Evolutionary conservation across 805 yeast genomes (phyloP), one percentile per base, ranked within the genome.

Genomic region (Yueomyces sinensis): DNA sequence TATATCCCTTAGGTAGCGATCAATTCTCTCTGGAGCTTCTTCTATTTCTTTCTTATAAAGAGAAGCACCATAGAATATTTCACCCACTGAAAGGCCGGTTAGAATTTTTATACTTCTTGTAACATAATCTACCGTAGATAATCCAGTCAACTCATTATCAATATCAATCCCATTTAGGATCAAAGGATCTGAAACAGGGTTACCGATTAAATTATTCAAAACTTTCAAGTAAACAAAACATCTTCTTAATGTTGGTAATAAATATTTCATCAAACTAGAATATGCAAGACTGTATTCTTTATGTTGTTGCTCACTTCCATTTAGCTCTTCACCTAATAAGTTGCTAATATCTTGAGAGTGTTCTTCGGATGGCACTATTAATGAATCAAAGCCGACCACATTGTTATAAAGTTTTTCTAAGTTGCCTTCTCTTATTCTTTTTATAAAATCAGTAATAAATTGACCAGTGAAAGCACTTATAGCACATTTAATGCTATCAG

Each of bases 191-290:
- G 47, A 46, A 5, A 48, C 54, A 16, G 45, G 35, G 13, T 50
- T 44, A 24, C 50, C 47, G 23, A 58, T 39, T 6, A 55, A 39
- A 6, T 46, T 42, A 30, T 52, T 51, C 31, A 63, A 40, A n/a
- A 50, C 51, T 30, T 46, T 49, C 17, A 58, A 32, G 38, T 62
- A 55, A 5, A 55, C 50, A 32, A 52, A 31, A 33, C 52, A 57
- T 30, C 58, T 50, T 33, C 58, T 45, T 28, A 52, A 32, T 1
- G 52, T 45, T 3, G 53, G 56, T 14, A 49, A 38, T 13, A 52
- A 25, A 29, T 45, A 47, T 29, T 37, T 48, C 28, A 49, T 27
- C 11, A 49, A 25, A 32, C 40, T 40, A 1, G 52, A 42, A 33
- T 46, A 51, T 5, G 49, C 46, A 22, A 51, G 19, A 22, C 36